A percentile compares a stretch with the other conserved stretches of the same genome.
phyloP scores from a whole-genome alignment of 345 rosid genomes.

The Hirschfeldia incana region DNA sequence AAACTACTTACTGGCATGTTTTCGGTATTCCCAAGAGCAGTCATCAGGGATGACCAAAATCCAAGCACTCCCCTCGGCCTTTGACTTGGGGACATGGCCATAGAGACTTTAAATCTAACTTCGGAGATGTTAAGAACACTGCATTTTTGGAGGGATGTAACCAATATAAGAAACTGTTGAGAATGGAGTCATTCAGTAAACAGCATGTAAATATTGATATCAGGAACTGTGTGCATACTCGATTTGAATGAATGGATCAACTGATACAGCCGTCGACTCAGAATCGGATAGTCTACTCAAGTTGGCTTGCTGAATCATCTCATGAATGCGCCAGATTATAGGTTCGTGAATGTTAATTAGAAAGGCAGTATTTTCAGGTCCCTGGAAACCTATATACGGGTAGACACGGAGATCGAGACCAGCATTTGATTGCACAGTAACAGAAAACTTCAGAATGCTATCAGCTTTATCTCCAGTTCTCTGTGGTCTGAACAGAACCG shows the following conservation, averaged over 20 bases:
- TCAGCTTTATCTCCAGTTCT: slow-evolving; percentile 69
- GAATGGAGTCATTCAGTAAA: slow-evolving; percentile 4
- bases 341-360: slow-evolving; percentile 91
- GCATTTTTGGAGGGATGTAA: slow-evolving; percentile 41
- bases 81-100: slow-evolving; percentile 98
- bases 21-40: slow-evolving; percentile 97
- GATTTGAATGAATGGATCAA: slow-evolving; percentile 93
- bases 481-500: slow-evolving; percentile 97
- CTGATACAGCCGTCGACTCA: slow-evolving; percentile 84
- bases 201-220: slow-evolving; percentile 5
- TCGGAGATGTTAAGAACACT: slow-evolving; percentile 87
- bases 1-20: slow-evolving; percentile 84
- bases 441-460: slow-evolving; percentile 70
- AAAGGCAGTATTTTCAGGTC: slow-evolving; percentile 81
- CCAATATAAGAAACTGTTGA: slow-evolving; percentile 2
- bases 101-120: slow-evolving; percentile 87
- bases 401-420: slow-evolving; percentile 76
- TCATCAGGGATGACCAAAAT: slow-evolving; percentile 97
- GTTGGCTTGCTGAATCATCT: slow-evolving; percentile 91
- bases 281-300: slow-evolving; percentile 63
- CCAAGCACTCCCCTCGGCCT: slow-evolving; percentile 97
- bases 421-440: slow-evolving; percentile 79
- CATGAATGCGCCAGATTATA: slow-evolving; percentile 97
- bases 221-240: slow-evolving; percentile 51
- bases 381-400: slow-evolving; percentile 92